Base-by-base conservation (phyloP, 352 stramenopile genomes). In the Globisporangium nagaii region DNA sequence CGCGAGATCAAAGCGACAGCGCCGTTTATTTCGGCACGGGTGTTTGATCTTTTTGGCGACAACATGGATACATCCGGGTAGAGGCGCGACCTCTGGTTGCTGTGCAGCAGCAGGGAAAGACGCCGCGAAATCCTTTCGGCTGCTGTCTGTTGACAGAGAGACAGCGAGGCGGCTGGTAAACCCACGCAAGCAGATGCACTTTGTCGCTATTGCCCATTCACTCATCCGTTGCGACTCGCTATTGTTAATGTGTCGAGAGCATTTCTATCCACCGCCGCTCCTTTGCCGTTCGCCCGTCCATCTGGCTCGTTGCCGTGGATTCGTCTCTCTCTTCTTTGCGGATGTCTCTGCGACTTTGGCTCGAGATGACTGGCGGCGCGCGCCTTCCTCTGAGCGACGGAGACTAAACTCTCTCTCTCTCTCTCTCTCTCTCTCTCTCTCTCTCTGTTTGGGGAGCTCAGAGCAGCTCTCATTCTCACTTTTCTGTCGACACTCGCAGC, bases 401-500 rank as follows among this genome's bases (percentile, higher is more conserved):
- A 9, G 17, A 49, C 43, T 50, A 27, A 37, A 50, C 27, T 50
- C 43, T 37, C 24, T 34, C 5, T n/a, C 42, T 32, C 35, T 41
- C 35, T 15, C 35, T 34, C 25, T 8, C 22, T 10, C 15, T 25
- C 42, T 19, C 27, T 10, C 17, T 22, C 15, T 12, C 41, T 22
- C 41, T n/a, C 40, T 20, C 40, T n/a, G n/a, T n/a, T n/a, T n/a
- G n/a, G n/a, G n/a, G n/a, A n/a, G 17, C 22, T 46, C 24, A 27
- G 19, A 22, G 13, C 20, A 22, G 17, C 15, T 46, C 34, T 35
- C 24, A 28, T 25, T 25, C 20, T 45, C 30, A 46, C 30, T 40
- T 56, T 56, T 56, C 50, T 56, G 50, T 32, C 37, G 36, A 40
- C 50, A 39, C 27, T 44, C 24, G 49, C 49, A 56, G 49, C 49